A percentile compares a stretch with the other conserved stretches of the same genome.
Evolutionary conservation across 768 basidiomycete genomes (phyloP).

Genomic region (Trametes meyenii): DNA sequence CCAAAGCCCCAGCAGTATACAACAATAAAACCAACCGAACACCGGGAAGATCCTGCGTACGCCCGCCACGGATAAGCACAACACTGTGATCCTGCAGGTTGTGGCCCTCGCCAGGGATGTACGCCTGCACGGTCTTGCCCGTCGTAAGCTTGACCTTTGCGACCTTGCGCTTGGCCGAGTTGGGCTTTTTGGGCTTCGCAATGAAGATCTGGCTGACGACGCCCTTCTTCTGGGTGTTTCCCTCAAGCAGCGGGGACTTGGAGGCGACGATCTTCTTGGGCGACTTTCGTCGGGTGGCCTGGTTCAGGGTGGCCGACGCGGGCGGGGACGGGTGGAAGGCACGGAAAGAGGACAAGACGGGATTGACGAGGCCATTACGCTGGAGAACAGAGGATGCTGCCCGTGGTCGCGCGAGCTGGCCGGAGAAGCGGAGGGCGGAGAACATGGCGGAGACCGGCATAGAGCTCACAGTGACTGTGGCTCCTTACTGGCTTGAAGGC

Average conservation of each 20-base stretch:
- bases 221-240: constrained; percentile 86
- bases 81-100: constrained; percentile 98
- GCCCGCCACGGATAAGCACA: constrained; percentile 91
- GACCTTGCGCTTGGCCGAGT: constrained; percentile 97
- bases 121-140: constrained; percentile 88
- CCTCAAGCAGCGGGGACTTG: constrained; percentile 81
- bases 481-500: too few species aligned
- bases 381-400: constrained; percentile 13
- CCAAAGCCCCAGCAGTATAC: background rate
- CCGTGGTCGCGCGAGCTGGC: constrained; percentile 19
- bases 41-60: constrained; percentile 97
- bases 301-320: constrained; percentile 77
- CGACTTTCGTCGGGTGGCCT: constrained; percentile 77
- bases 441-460: constrained; percentile 26
- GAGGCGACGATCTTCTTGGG: constrained; percentile 49
- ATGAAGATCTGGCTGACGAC: constrained; percentile 84
- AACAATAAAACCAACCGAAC: constrained; percentile 65
- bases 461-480: constrained; percentile 1
- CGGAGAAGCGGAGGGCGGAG: constrained; percentile 25
- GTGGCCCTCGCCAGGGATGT: constrained; percentile 97
- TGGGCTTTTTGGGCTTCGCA: constrained; percentile 94
- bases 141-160: constrained; percentile 90
- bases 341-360: constrained; percentile 35
- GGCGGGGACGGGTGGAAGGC: constrained; percentile 66
- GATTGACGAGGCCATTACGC: constrained; percentile 9